phyloP scores from a whole-genome alignment of 2,329 filamentous ascomycete species.

The Aspergillus neotritici region DNA sequence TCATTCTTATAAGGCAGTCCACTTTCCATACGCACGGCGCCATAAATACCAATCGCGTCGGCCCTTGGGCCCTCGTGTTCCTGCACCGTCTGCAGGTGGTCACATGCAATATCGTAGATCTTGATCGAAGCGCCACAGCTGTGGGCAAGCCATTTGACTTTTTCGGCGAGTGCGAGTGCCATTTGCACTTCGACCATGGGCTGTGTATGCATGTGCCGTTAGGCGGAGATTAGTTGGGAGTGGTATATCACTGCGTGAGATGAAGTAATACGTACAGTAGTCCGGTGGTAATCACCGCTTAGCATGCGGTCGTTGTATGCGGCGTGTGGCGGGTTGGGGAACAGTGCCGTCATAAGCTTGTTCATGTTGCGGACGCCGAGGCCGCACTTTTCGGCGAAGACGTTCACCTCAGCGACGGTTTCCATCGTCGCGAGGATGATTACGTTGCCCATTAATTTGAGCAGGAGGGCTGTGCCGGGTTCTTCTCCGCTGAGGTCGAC shows the following conservation, averaged over 20 bases:
- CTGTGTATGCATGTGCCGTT: not conserved
- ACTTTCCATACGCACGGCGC: not conserved
- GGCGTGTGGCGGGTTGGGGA: slow-evolving; percentile 4
- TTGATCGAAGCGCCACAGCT: slow-evolving; percentile 1
- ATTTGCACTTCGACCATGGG: slow-evolving; percentile 2
- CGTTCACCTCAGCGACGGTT: slow-evolving; percentile 3
- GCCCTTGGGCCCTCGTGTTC: not conserved
- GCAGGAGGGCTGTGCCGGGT: not conserved
- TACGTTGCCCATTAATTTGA: slow-evolving; percentile 5
- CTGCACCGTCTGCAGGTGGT: slow-evolving; percentile 2
- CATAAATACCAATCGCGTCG: not conserved
- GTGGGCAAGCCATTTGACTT: not conserved
- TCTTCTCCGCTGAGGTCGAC: slow-evolving; percentile 4
- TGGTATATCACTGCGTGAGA: not conserved
- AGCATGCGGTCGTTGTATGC: slow-evolving; percentile 3
- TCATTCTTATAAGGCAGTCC: not conserved
- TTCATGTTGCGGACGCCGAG: slow-evolving; percentile 4
- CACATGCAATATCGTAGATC: slow-evolving; percentile 2
- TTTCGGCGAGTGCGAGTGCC: not conserved
- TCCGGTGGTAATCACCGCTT: slow-evolving; percentile 1
- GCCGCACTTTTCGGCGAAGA: slow-evolving; percentile 4
- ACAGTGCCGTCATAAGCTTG: slow-evolving; percentile 2
- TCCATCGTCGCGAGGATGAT: slow-evolving; percentile 4
- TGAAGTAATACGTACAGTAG: not conserved
- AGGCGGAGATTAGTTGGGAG: too few species aligned